phyloP scores from a whole-genome alignment of 805 yeast species.

The Candida nemodendra region DNA sequence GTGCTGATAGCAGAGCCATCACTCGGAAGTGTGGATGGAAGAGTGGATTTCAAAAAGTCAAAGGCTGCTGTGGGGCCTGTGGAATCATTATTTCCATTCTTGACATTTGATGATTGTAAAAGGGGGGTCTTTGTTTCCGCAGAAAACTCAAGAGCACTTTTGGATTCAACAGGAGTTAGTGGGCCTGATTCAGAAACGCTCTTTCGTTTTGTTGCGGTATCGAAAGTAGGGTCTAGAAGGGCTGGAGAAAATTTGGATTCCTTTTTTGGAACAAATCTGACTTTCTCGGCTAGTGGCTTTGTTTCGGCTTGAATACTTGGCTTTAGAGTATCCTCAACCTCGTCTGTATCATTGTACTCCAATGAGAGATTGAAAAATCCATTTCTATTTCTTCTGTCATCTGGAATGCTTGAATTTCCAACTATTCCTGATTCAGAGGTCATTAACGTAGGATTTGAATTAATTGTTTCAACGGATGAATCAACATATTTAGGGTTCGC shows the following conservation, averaged over 20 bases:
- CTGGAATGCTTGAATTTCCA: conserved; percentile 13
- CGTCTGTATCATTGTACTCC: conserved; percentile 16
- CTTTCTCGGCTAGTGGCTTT: conserved; percentile 20
- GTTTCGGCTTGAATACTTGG: conserved; percentile 1
- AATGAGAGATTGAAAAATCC: conserved; percentile 25
- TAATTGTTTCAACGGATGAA: conserved; percentile 23
- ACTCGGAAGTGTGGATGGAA: too few species aligned
- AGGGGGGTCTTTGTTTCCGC: neutral
- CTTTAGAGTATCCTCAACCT: conserved; percentile 1
- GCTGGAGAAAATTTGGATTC: conserved; percentile 16
- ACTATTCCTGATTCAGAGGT: neutral
- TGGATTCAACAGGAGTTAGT: conserved; percentile 4
- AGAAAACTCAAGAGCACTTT: conserved; percentile 1
- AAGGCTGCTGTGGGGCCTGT: conserved; percentile 18
- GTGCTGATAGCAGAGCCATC: too few species aligned
- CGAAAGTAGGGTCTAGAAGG: conserved; percentile 14
- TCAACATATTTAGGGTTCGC: conserved; percentile 19
- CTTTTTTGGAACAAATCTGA: conserved; percentile 23
- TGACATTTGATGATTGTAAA: too few species aligned
- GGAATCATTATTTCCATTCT: too few species aligned
- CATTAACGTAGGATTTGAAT: conserved; percentile 9
- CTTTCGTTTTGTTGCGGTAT: conserved; percentile 18
- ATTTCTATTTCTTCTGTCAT: conserved; percentile 22
- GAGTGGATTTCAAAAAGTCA: conserved; percentile 8
- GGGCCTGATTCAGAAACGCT: conserved; percentile 7